Evolutionary conservation across 1,284 basidiomycete species (phyloP).

Genomic region (Boletus semigastroideus): DNA sequence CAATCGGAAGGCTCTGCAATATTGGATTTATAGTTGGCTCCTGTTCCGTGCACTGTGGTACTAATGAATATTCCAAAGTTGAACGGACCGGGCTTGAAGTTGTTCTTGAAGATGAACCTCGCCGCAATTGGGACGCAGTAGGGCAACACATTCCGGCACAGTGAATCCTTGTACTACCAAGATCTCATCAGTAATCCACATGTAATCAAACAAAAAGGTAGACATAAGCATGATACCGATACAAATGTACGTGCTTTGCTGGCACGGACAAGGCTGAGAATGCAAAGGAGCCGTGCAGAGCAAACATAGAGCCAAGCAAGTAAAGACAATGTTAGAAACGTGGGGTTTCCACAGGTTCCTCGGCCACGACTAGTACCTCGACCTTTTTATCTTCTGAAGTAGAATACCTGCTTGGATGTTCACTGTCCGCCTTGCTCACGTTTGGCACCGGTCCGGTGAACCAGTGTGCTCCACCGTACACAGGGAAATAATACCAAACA

Average conservation of each 20-base stretch:
- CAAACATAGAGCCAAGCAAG: background rate
- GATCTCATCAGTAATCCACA: too few relatives aligned
- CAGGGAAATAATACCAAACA: conserved; percentile 64
- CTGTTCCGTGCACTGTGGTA: conserved; percentile 10
- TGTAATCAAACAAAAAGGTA: too few relatives aligned
- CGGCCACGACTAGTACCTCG: background rate
- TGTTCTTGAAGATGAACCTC: conserved; percentile 49
- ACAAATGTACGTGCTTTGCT: too few relatives aligned
- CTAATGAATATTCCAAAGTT: conserved; percentile 57
- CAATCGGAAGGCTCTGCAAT: conserved; percentile 53
- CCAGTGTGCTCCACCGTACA: conserved; percentile 68
- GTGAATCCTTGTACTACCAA: too few relatives aligned
- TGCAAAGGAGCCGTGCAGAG: background rate
- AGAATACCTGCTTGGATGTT: background rate
- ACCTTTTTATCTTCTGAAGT: background rate
- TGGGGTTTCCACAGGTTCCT: background rate
- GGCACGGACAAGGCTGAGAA: background rate
- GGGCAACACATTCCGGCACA: too few relatives aligned
- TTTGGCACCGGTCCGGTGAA: conserved; percentile 59
- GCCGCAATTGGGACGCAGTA: conserved; percentile 59
- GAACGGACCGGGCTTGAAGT: conserved; percentile 68
- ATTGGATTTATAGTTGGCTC: conserved; percentile 3
- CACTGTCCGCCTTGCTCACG: conserved; percentile 20
- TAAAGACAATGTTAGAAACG: background rate
- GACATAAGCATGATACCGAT: too few relatives aligned